Conservation (phyloP, 176 grass and related monocot species). For the Avena sativa region DNA sequence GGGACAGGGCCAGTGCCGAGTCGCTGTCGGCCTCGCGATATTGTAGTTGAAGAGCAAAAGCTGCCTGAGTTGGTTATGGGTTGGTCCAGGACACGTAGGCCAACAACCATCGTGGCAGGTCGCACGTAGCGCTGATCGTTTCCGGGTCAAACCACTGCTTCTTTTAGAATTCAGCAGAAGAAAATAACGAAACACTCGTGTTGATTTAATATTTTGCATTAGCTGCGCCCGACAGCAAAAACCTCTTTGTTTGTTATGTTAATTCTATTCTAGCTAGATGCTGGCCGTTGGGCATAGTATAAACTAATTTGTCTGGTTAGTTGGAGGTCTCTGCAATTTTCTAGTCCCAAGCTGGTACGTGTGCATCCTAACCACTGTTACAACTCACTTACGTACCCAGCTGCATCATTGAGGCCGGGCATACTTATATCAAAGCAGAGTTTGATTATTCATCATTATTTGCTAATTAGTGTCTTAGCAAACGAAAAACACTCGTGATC, state of each 20-base stretch:
- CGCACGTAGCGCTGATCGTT: slow-evolving; percentile 36
- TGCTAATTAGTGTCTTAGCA: too few species aligned
- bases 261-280: not conserved
- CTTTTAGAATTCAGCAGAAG: not conserved
- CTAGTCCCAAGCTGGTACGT: not conserved
- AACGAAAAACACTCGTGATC: slow-evolving; percentile 1
- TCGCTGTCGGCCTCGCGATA: slow-evolving; percentile 22
- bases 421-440: too few species aligned
- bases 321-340: not conserved
- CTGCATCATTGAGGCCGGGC: too few species aligned
- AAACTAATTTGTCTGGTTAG: not conserved
- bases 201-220: not conserved
- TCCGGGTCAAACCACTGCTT: slow-evolving; percentile 25
- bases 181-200: not conserved
- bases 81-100: slow-evolving; percentile 6
- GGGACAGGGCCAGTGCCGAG: not conserved
- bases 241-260: not conserved
- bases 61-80: not conserved
- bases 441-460: too few species aligned
- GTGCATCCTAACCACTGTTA: not conserved
- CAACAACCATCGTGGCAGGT: slow-evolving; percentile 22
- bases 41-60: not conserved
- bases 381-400: not conserved
- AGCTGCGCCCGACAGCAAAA: slow-evolving; percentile 36
- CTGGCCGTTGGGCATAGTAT: slow-evolving; percentile 13